Base-by-base conservation (phyloP, 768 basidiomycete genomes). In the Clitopilus hobsonii region DNA sequence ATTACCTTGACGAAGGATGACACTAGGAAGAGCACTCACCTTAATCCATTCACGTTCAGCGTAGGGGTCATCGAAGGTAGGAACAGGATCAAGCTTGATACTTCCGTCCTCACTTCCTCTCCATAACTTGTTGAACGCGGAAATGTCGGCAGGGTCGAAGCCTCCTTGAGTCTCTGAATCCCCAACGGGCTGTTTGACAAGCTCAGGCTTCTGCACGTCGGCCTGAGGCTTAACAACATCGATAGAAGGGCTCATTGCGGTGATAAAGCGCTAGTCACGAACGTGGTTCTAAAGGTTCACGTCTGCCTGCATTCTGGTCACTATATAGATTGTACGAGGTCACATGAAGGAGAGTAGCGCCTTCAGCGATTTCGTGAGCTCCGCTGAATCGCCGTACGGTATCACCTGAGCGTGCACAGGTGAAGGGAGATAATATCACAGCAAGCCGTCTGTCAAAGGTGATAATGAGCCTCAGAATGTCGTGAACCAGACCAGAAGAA, bases 31-130 rank as follows among this genome's bases (percentile, higher is more conserved):
- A n/a, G n/a, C n/a, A n/a, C n/a, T n/a, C n/a, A 64, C 66, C 54
- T 65, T 67, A 20, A 67, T 62, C 66, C 64, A 67, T 53, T 67
- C 64, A 8, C 66, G 64, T 52, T 65, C 64, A 8, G 58, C 63
- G 27, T 62, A 63, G 2, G 61, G 66, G 28, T 59, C 60, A 18
- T 58, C 56, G 48, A 65, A 67, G 28, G 55, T 60, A 2, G 66
- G 66, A 16, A 64, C 57, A 26, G 56, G 51, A 24, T 63, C 47
- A 38, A 67, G 51, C 29, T 52, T 54, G 10, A 67, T 52, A 18
- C 60, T 61, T n/a, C 61, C 66, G 22, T 60, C 54, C 30, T 61
- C 57, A 54, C 58, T 60, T 5, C 63, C 63, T 22, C 63, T 56
- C 63, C 63, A 64, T 2, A 58, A 7, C 38, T 51, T 60, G 36